phyloP scores from a whole-genome alignment of 345 rosid genomes.

The Populus deltoides region DNA sequence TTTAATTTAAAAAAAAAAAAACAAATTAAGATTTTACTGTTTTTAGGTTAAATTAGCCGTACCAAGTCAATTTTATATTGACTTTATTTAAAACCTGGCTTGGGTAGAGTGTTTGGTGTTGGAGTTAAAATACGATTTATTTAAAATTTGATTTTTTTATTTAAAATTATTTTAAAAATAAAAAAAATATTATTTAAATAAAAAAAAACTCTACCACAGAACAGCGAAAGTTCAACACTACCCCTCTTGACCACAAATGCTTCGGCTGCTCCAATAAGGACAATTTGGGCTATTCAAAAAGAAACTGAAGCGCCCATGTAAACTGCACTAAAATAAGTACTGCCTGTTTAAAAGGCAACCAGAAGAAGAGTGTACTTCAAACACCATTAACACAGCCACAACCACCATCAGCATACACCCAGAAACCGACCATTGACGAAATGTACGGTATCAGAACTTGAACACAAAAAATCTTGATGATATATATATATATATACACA shows the following conservation, averaged over 20 bases:
- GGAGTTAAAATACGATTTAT: too few species aligned
- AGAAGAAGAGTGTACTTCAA: conserved; percentile 13
- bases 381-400: neutral
- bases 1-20: too few species aligned
- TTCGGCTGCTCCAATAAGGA: conserved; percentile 17
- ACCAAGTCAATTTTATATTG: too few species aligned
- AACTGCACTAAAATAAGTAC: conserved; percentile 14
- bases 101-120: too few species aligned
- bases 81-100: too few species aligned
- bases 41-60: too few species aligned
- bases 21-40: too few species aligned
- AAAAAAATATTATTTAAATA: too few species aligned
- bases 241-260: conserved; percentile 22
- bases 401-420: neutral
- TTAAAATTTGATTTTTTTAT: too few species aligned
- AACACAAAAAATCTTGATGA: neutral
- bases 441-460: neutral
- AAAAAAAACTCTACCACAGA: too few species aligned
- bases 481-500: neutral
- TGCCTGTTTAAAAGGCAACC: conserved; percentile 13
- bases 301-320: conserved; percentile 34
- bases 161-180: too few species aligned
- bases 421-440: neutral
- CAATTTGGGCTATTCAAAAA: conserved; percentile 22
- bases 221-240: conserved; percentile 14